Conservation (phyloP, 164 flowering plant genomes). For the Cinnamomum micranthum region DNA sequence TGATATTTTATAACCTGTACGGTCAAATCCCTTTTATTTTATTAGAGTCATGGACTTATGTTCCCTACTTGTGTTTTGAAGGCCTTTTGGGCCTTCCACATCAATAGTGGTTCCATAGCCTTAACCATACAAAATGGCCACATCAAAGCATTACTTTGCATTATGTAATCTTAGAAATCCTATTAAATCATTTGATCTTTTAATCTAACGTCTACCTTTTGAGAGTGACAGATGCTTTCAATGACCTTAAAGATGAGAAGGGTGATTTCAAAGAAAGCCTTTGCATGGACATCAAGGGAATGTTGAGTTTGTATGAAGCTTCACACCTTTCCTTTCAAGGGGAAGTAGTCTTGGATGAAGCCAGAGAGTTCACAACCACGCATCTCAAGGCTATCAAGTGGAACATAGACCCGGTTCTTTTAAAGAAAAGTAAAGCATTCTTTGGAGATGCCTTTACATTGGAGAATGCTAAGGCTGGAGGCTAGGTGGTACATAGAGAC, state of each 20-base stretch:
- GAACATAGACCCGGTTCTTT: slow-evolving; percentile 8
- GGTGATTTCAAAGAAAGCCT: slow-evolving; percentile 17
- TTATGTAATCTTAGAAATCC: too few relatives aligned
- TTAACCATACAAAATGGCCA: too few relatives aligned
- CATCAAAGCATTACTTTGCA: too few relatives aligned
- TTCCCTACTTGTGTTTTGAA: too few relatives aligned
- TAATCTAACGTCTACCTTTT: too few relatives aligned
- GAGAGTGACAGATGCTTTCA: slow-evolving; percentile 25
- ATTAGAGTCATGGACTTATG: too few relatives aligned
- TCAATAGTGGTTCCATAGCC: too few relatives aligned
- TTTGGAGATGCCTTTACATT: slow-evolving; percentile 31
- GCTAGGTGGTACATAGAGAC: slow-evolving; percentile 28
- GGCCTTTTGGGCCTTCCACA: too few relatives aligned
- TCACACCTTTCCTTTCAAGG: slow-evolving; percentile 28
- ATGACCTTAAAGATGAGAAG: slow-evolving; percentile 22
- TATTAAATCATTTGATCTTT: too few relatives aligned
- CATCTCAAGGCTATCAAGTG: slow-evolving; percentile 13
- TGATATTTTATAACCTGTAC: too few relatives aligned
- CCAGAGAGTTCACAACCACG: slow-evolving; percentile 18
- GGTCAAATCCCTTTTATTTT: too few relatives aligned
- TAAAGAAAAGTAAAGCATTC: slow-evolving; percentile 19
- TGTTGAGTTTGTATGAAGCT: slow-evolving; percentile 41
- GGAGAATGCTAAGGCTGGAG: slow-evolving; percentile 35
- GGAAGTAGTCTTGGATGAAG: slow-evolving; percentile 27
- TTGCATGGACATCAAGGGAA: slow-evolving; percentile 14